Evolutionary conservation across 2,329 filamentous ascomycete genomes (phyloP).

Genomic region (Bipolaris oryzae): DNA sequence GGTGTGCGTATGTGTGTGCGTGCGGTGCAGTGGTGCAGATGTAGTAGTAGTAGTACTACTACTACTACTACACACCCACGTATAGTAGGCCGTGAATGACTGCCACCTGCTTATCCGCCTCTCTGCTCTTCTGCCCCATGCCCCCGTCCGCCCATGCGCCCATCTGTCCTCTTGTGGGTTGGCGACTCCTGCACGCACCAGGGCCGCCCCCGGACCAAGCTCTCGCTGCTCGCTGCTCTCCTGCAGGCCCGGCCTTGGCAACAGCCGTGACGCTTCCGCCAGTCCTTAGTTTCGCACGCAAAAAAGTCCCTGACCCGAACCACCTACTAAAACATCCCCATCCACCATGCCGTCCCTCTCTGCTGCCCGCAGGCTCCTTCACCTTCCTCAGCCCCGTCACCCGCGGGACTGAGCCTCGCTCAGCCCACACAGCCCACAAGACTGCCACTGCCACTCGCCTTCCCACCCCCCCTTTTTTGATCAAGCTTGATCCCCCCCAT

Average conservation of each 20-base stretch:
- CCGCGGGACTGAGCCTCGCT: conserved; percentile 55
- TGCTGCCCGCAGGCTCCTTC: conserved; percentile 50
- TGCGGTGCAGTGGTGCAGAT: too few relatives aligned
- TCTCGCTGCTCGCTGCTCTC: conserved; percentile 4
- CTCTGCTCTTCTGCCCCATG: too few relatives aligned
- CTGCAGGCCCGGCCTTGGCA: conserved; percentile 27
- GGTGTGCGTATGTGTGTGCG: not conserved
- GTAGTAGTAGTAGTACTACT: too few relatives aligned
- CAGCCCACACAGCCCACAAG: conserved; percentile 23
- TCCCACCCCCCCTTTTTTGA: conserved; percentile 6
- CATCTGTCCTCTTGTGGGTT: not conserved
- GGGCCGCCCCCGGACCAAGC: conserved; percentile 17
- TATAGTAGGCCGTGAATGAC: too few relatives aligned
- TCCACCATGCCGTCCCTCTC: conserved; percentile 48
- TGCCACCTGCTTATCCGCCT: not conserved
- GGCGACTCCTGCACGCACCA: not conserved
- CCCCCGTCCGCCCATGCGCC: not conserved
- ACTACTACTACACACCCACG: too few relatives aligned
- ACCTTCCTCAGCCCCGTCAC: conserved; percentile 57
- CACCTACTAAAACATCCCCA: conserved; percentile 44
- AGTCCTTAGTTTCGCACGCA: conserved; percentile 33
- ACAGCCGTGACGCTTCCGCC: conserved; percentile 25
- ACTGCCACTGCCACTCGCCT: conserved; percentile 18
- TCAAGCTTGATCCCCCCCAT: conserved; percentile 12
- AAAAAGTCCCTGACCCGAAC: conserved; percentile 39